A percentile compares a stretch with the other conserved stretches of the same genome.
Evolutionary conservation across 1,284 basidiomycete genomes (phyloP).

Genomic region (Phenoliferia sp.): DNA sequence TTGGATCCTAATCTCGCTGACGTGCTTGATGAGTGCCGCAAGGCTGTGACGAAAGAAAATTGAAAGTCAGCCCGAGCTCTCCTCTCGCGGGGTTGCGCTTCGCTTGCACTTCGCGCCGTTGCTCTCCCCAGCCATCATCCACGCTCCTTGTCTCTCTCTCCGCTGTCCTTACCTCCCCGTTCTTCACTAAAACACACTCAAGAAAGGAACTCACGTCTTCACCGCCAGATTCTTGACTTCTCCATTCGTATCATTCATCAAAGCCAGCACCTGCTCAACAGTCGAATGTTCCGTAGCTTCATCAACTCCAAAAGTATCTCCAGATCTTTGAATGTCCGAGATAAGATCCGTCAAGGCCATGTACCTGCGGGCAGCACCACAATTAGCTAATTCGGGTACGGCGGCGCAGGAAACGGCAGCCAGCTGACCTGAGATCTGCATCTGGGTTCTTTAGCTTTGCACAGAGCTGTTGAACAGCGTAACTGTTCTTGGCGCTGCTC

Average conservation of each 20-base stretch:
- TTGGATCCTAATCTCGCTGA: slow-evolving; percentile 75
- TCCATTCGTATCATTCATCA: slow-evolving; percentile 70
- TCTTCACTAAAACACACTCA: slow-evolving; percentile 37
- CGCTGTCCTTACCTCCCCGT: slow-evolving; percentile 34
- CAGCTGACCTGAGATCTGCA: slow-evolving; percentile 33
- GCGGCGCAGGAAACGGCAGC: slow-evolving; percentile 42
- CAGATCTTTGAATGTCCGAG: slow-evolving; percentile 65
- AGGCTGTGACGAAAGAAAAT: slow-evolving; percentile 53
- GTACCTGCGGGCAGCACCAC: slow-evolving; percentile 55
- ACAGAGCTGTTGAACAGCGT: slow-evolving; percentile 28
- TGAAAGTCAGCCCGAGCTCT: too few species aligned
- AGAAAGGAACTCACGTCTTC: slow-evolving; percentile 62
- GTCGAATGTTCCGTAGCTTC: slow-evolving; percentile 48
- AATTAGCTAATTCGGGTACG: slow-evolving; percentile 20
- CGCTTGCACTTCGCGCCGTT: background rate
- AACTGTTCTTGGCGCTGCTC: slow-evolving; percentile 24
- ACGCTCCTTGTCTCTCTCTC: too few species aligned
- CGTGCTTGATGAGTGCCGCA: slow-evolving; percentile 78
- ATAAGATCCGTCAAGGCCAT: slow-evolving; percentile 92
- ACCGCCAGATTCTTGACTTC: slow-evolving; percentile 98
- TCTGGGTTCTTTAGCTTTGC: slow-evolving; percentile 44
- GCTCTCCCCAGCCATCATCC: background rate
- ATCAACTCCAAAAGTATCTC: slow-evolving; percentile 69
- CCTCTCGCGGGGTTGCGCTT: too few species aligned
- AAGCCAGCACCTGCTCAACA: slow-evolving; percentile 34